A percentile compares a stretch with the other conserved stretches of the same genome.
phyloP scores from a whole-genome alignment of 768 basidiomycete genomes.

The Neoboletus subvelutipes region DNA sequence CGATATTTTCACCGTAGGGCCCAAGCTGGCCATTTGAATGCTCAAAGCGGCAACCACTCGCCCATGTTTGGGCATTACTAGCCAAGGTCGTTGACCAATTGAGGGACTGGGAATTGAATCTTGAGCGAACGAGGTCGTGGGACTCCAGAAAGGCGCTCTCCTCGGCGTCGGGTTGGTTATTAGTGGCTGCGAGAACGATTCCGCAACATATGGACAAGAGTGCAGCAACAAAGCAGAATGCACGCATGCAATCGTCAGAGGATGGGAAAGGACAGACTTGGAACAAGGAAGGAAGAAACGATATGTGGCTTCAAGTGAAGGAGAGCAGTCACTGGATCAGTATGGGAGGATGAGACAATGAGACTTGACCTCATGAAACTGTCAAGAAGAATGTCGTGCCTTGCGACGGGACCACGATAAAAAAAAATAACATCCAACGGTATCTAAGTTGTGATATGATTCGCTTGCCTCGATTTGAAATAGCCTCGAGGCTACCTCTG shows the following conservation, averaged over 20 bases:
- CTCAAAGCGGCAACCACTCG: slow-evolving; percentile 46
- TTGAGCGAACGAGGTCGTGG: slow-evolving; percentile 49
- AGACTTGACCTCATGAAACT: background rate
- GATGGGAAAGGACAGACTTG: slow-evolving; percentile 5
- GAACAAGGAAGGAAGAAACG: background rate
- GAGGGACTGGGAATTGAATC: slow-evolving; percentile 43
- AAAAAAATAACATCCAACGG: slow-evolving; percentile 1
- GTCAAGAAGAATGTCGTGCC: background rate
- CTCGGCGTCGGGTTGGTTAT: slow-evolving; percentile 9
- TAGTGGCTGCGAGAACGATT: slow-evolving; percentile 11
- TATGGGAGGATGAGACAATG: background rate
- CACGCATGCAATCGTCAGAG: slow-evolving; percentile 8
- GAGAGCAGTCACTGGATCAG: background rate
- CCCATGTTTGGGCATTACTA: slow-evolving; percentile 49
- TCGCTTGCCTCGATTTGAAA: background rate
- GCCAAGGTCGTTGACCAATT: slow-evolving; percentile 51
- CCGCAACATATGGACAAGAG: slow-evolving; percentile 18
- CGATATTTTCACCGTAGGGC: slow-evolving; percentile 56
- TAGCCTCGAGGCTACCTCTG: background rate
- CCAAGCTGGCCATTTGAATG: slow-evolving; percentile 46
- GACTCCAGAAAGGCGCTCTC: slow-evolving; percentile 38
- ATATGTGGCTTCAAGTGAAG: background rate
- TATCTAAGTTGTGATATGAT: background rate
- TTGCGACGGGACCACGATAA: slow-evolving; percentile 8
- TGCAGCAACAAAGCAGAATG: slow-evolving; percentile 1